Evolutionary conservation across 116 monocot species (phyloP), one percentile per base, ranked within the genome.

Genomic region (Iris pallida): DNA sequence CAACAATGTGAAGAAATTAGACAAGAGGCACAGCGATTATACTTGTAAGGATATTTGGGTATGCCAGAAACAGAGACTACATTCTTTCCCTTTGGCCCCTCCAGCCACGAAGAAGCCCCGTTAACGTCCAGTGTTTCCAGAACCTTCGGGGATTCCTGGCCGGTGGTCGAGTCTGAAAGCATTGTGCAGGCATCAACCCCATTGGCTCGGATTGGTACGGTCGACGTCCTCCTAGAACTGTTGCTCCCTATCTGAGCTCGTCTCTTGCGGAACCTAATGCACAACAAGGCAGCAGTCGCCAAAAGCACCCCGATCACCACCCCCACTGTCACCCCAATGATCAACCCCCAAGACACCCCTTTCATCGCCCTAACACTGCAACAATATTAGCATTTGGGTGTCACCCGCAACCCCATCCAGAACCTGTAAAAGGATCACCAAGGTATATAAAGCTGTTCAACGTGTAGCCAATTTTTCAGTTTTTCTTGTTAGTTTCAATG

Each of bases 11-110:
- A 30, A 30, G 18, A 64, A 15, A 19, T 12, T 30, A 30, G 30
- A 30, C 30, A 30, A 30, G 30, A 30, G 30, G 30, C 30, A 0
- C 30, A 57, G 54, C 8, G 16, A 71, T n/a, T 62, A 71, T 90
- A 93, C 93, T 79, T 93, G 76, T 80, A 90, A 53, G 68, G 73
- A 71, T 89, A 90, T 66, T 87, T 87, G 42, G 77, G 90, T 44
- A 93, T 72, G 46, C 93, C 93, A 67, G 93, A 89, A 20, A 74
- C 73, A 11, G 90, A 85, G 7, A 93, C 68, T 8, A 71, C 17
- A 43, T 63, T 78, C 63, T 84, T 87, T 65, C 49, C 4, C 65
- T 80, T 78, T 63, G 49, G 51, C 65, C 84, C 79, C 43, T 84
- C 82, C 18, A 83, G 47, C 79, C 91, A 82, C 13, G 70, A 49